These are phyloP conservation scores for Monosporozyma solicola DNA, from an alignment of 805 yeast species.

Conservation along the genomic window DNA sequence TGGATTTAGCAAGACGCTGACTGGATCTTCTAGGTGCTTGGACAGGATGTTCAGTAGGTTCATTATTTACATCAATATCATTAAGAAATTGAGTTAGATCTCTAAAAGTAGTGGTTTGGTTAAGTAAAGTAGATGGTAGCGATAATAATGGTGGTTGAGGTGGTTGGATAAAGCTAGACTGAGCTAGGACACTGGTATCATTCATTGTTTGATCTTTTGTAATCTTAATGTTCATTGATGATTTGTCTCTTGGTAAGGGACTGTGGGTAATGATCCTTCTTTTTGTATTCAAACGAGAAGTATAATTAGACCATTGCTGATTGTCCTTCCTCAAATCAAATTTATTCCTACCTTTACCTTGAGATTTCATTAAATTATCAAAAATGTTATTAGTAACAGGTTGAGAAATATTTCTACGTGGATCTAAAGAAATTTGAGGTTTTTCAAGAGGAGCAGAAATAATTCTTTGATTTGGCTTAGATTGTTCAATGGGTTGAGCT, in stretches of 20 bases:
- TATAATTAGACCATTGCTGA: slow-evolving; percentile 1
- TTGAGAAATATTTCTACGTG: slow-evolving; percentile 24
- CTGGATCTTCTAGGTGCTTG: not conserved
- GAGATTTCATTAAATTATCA: slow-evolving; percentile 2
- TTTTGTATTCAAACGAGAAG: not conserved
- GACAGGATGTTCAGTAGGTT: not conserved
- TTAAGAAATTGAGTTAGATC: slow-evolving; percentile 19
- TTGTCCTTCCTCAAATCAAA: slow-evolving; percentile 1
- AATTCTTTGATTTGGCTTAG: not conserved
- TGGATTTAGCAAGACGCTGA: slow-evolving; percentile 2
- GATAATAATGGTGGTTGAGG: slow-evolving; percentile 12
- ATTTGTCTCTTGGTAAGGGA: not conserved
- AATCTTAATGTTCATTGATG: not conserved
- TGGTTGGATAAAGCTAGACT: slow-evolving; percentile 21
- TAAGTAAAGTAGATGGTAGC: slow-evolving; percentile 19
- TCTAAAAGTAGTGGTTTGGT: slow-evolving; percentile 23
- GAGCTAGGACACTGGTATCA: slow-evolving; percentile 20
- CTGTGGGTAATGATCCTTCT: not conserved
- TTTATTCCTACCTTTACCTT: not conserved
- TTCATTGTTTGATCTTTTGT: not conserved
- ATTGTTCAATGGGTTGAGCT: not conserved
- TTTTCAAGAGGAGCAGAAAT: not conserved
- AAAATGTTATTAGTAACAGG: slow-evolving; percentile 15
- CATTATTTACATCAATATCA: slow-evolving; percentile 5
- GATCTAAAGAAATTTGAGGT: slow-evolving; percentile 19